Evolutionary conservation across 2,329 filamentous ascomycete species (phyloP), one percentile per base, ranked within the genome.

Genomic region (Aspergillus pseudoterreus): DNA sequence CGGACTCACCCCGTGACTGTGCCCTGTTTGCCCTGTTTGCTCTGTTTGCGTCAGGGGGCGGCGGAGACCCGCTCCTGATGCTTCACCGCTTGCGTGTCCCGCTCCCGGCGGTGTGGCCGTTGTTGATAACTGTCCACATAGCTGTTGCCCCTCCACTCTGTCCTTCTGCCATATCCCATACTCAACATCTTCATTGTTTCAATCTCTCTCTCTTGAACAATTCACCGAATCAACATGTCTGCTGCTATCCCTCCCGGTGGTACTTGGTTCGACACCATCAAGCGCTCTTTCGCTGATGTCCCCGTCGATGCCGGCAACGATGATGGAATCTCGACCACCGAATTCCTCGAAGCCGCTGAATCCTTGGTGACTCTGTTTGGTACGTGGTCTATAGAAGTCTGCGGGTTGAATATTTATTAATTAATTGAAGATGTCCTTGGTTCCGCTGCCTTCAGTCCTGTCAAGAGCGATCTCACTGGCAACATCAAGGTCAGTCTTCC

Each of bases 301-400:
- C 85, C 88, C 12, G 74, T 96, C 63, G 83, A 90, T 64, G 78
- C 81, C 56, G 79, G 81, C 61, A 86, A 88, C 61, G 85, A 84
- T 74, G 87, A 90, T 76, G 87, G 85, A 55, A 85, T 97, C 65
- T 76, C 83, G 49, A 97, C 94, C 43, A 82, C 82, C 52, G 84
- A 95, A 71, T 99, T 97, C 75, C 86, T 97, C 58, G 88, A 95
- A 60, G 94, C 94, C 52, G 83, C 90, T 48, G 91, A 96, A 81
- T 85, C 88, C 51, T 76, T 97, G 71, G 88, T 87, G 48, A 88
- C 84, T 56, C 83, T 99, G 56, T 97, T 97, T 67, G 90, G 90
- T 94, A 72, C 24, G 74, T 60, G 21, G 17, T 43, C 27, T 11
- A 10, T 12, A 6, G 9, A 22, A n/a, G 14, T 8, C 14, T 2